These are phyloP conservation scores for Metschnikowia lochheadii DNA, from an alignment of 805 yeast species.

Conservation along the genomic window DNA sequence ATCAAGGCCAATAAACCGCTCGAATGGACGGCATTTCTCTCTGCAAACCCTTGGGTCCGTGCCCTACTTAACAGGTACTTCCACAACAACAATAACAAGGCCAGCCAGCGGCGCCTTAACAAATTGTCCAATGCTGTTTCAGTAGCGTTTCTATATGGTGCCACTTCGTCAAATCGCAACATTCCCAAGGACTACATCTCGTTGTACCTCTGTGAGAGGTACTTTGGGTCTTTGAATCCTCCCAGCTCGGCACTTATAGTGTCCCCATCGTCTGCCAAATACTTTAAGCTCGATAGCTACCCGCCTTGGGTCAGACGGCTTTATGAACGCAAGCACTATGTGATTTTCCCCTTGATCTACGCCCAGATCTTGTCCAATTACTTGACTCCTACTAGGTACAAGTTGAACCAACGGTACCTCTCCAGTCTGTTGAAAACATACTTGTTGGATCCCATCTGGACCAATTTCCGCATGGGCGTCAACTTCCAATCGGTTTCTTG, in stretches of 20 bases:
- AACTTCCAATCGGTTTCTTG: constrained; percentile 24
- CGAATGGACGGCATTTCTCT: constrained; percentile 28
- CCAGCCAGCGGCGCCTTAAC: constrained; percentile 14
- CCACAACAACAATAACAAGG: constrained; percentile 2
- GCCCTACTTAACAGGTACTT: constrained; percentile 4
- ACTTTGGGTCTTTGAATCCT: constrained; percentile 30
- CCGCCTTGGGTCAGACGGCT: constrained; percentile 17
- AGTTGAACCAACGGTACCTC: constrained; percentile 34
- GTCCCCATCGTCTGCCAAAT: constrained; percentile 24
- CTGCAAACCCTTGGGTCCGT: constrained; percentile 30
- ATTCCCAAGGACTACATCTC: constrained; percentile 38
- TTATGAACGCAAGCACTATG: constrained; percentile 29
- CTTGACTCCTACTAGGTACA: constrained; percentile 36
- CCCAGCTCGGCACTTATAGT: constrained; percentile 30
- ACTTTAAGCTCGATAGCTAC: constrained; percentile 25
- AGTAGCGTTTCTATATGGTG: constrained; percentile 24
- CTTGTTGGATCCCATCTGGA: constrained; percentile 41
- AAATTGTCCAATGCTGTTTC: constrained; percentile 24
- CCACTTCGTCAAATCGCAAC: constrained; percentile 20
- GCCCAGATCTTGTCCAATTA: constrained; percentile 39
- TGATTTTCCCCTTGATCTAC: constrained; percentile 34
- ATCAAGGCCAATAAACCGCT: constrained; percentile 24
- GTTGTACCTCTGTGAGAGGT: constrained; percentile 31
- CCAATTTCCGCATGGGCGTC: constrained; percentile 30
- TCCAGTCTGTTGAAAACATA: constrained; percentile 28